Percentiles rank a stretch among this genome's conserved stretches.
Conservation (phyloP, 2,329 filamentous ascomycete species). For the Lojkania enalia region DNA sequence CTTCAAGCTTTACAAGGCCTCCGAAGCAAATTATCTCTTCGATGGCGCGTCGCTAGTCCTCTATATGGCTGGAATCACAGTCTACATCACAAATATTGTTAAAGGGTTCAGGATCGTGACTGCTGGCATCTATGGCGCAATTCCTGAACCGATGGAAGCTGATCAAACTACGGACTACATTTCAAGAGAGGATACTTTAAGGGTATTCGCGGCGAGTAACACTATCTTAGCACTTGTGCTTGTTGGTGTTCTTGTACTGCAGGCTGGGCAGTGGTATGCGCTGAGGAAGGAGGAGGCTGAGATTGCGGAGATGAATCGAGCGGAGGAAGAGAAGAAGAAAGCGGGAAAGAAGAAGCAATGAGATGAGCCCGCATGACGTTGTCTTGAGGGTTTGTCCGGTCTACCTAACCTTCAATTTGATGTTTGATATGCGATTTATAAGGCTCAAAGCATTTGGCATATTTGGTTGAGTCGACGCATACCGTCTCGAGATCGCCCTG, state of each 20-base stretch:
- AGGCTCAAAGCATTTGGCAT: too few relatives aligned
- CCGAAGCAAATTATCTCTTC: slow-evolving; percentile 94
- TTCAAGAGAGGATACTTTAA: slow-evolving; percentile 83
- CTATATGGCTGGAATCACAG: slow-evolving; percentile 83
- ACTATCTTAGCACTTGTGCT: slow-evolving; percentile 93
- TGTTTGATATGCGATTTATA: too few relatives aligned
- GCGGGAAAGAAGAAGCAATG: slow-evolving; percentile 44
- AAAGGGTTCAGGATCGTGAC: slow-evolving; percentile 88
- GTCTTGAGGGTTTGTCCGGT: too few relatives aligned
- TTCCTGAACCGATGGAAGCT: slow-evolving; percentile 39
- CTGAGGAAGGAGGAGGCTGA: slow-evolving; percentile 91
- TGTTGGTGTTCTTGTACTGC: slow-evolving; percentile 86
- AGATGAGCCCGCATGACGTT: neutral
- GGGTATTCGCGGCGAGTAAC: slow-evolving; percentile 90
- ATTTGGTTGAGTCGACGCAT: too few relatives aligned
- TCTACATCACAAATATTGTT: slow-evolving; percentile 96
- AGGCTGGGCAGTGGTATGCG: slow-evolving; percentile 98
- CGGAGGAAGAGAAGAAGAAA: slow-evolving; percentile 53
- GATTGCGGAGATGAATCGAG: slow-evolving; percentile 64
- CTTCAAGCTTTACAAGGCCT: slow-evolving; percentile 91
- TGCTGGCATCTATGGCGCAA: slow-evolving; percentile 65
- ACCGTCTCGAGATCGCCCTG: too few relatives aligned
- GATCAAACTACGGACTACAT: slow-evolving; percentile 63
- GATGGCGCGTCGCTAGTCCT: slow-evolving; percentile 73
- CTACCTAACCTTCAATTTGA: too few relatives aligned